Percentiles rank a stretch among this genome's conserved stretches.
phyloP scores from a whole-genome alignment of 345 rosid species.

The Combretum micranthum region DNA sequence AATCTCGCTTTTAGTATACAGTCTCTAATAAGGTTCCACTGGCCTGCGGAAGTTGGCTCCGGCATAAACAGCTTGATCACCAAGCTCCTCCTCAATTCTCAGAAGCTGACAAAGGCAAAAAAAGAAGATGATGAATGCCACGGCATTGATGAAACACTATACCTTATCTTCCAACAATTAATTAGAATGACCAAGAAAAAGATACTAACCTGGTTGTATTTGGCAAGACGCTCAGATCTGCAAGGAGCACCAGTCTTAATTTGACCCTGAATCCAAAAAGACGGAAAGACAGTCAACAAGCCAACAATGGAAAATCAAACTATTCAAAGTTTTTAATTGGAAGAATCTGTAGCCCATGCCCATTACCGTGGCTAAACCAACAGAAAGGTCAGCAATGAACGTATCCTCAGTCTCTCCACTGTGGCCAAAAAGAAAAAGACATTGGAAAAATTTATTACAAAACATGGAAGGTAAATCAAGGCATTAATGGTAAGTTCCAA shows the following conservation, averaged over 20 bases:
- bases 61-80: constrained; percentile 71
- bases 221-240: constrained; percentile 70
- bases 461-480: too few species aligned
- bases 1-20: too few species aligned
- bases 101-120: constrained; percentile 35
- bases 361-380: constrained; percentile 85
- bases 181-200: too few species aligned
- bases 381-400: constrained; percentile 88
- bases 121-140: too few species aligned
- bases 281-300: background rate
- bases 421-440: constrained; percentile 3
- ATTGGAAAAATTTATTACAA: too few species aligned
- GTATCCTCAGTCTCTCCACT: constrained; percentile 99
- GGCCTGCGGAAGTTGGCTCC: constrained; percentile 79
- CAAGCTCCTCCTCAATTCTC: constrained; percentile 90
- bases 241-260: constrained; percentile 68
- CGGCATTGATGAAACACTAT: background rate
- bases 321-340: background rate
- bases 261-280: constrained; percentile 37
- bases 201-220: constrained; percentile 56
- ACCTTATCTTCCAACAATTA: background rate
- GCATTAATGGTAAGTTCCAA: too few species aligned
- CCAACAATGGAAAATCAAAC: background rate
- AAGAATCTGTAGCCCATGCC: background rate
- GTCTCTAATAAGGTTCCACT: constrained; percentile 69